phyloP scores from a whole-genome alignment of 345 rosid species.

The Isatis tinctoria region DNA sequence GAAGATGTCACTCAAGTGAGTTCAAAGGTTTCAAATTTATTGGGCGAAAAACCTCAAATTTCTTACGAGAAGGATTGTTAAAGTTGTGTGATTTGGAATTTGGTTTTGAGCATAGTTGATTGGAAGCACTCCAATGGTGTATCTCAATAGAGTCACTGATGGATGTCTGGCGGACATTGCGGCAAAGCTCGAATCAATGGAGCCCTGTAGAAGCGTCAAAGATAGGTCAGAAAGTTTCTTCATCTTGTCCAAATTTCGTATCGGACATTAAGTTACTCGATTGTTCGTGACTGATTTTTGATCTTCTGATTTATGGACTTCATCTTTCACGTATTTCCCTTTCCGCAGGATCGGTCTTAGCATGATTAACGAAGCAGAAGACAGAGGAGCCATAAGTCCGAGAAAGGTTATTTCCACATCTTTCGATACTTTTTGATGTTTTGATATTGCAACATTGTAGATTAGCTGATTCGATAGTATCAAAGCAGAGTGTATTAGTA shows the following conservation, averaged over 20 bases:
- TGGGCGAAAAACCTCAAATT: neutral
- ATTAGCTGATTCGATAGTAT: slow-evolving; percentile 11
- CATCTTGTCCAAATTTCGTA: neutral
- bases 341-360: slow-evolving; percentile 68
- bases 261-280: neutral
- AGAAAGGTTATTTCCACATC: slow-evolving; percentile 50
- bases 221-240: slow-evolving; percentile 54
- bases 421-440: neutral
- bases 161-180: slow-evolving; percentile 83
- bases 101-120: slow-evolving; percentile 49
- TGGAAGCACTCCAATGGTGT: slow-evolving; percentile 89
- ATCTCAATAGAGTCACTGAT: slow-evolving; percentile 74
- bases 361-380: slow-evolving; percentile 88
- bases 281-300: neutral
- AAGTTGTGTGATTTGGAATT: neutral
- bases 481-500: slow-evolving; percentile 58
- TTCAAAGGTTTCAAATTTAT: neutral
- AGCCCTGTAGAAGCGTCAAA: slow-evolving; percentile 90
- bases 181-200: slow-evolving; percentile 98
- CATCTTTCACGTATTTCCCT: neutral
- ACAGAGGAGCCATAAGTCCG: slow-evolving; percentile 67
- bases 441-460: neutral
- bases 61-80: neutral
- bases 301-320: neutral
- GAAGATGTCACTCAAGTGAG: slow-evolving; percentile 76